Evolutionary conservation across 225 moss, liverwort and hornwort species (phyloP), one percentile per base, ranked within the genome.

Genomic region (Physcomitrellopsis africana): DNA sequence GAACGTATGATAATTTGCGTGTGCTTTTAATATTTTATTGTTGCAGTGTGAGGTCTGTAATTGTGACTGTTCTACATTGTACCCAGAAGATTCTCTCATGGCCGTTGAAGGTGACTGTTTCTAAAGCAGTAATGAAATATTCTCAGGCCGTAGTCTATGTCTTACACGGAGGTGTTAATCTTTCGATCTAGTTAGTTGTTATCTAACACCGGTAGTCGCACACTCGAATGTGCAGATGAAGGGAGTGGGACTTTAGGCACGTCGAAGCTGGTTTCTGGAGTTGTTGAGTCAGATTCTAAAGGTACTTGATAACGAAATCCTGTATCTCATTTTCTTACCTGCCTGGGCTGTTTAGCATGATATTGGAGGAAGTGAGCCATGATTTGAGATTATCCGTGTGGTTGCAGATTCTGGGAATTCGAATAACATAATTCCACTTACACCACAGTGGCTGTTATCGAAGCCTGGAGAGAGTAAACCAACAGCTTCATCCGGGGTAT

Each of bases 361-460:
- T 4, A 4, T 37, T 37, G 7, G 32, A 7, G 7, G 32, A 37
- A 37, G 0, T 37, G 32, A 37, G 32, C 32, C 32, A 37, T 7
- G 7, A 37, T 17, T 51, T 56, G 67, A 27, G 70, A 18, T 15
- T 65, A 20, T 74, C 43, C 11, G 8, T 22, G 74, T 54, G 68
- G 41, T 59, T 81, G 81, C 93, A 95, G 99, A 95, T 79, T 76
- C 90, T 81, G 85, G 81, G 29, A 88, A 80, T 68, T 69, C 88
- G 54, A 93, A 95, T 65, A 99, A 86, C 69, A 75, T 77, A 76
- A 92, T 99, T 73, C 99, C 95, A 11, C 92, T 95, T 9, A 93
- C 99, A 56, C 99, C 99, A 10, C 95, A 99, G 83, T 99, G 99
- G 99, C 86, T 99, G 44, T 79, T 94, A 65, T 86, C 99, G 49